Base-by-base conservation (phyloP, 23 red algal genomes). In the Gracilaria domingensis region DNA sequence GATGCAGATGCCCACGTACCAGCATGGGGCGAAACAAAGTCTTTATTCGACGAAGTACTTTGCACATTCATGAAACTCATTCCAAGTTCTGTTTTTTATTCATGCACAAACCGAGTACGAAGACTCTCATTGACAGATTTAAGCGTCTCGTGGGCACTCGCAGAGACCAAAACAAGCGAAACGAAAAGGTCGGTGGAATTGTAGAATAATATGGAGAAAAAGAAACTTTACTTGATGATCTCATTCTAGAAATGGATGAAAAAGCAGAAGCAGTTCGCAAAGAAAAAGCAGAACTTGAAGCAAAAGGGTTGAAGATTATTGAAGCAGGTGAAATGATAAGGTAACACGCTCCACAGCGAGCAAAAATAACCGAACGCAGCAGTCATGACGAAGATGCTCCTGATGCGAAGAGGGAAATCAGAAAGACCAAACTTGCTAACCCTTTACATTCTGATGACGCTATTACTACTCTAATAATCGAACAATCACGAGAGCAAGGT, bases 201-300 rank as follows among this genome's bases (percentile, higher is more conserved):
- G 48, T 24, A 14, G 32, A 80, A 38, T 11, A 24, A 9, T 80
- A 80, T 23, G 48, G 76, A 1, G 76, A 80, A 23, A 35, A 60
- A 58, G 76, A 80, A 28, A 57, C 48, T 21, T 49, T 80, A 7
- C 76, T 80, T 21, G 76, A 80, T 61, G 82, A 86, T 42, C 65
- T 86, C 36, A 86, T 86, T 53, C 18, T 51, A 50, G 65, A 86
- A 72, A 73, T 86, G 1, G 64, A 86, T 74, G 62, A 66, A 23
- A 86, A 73, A 54, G 64, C 36, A 8, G 61, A 86, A 73, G 7
- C 14, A 50, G 24, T 8, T 51, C 16, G 82, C 14, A 32, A 24
- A 11, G 37, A 86, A 40, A 86, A 69, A 35, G 65, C 69, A 24
- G 61, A 86, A 38, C 61, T 69, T 33, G 32, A 24, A 16, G 30